These are phyloP conservation scores for Citeromyces matritensis DNA, from an alignment of 805 yeast species.

Conservation along the genomic window DNA sequence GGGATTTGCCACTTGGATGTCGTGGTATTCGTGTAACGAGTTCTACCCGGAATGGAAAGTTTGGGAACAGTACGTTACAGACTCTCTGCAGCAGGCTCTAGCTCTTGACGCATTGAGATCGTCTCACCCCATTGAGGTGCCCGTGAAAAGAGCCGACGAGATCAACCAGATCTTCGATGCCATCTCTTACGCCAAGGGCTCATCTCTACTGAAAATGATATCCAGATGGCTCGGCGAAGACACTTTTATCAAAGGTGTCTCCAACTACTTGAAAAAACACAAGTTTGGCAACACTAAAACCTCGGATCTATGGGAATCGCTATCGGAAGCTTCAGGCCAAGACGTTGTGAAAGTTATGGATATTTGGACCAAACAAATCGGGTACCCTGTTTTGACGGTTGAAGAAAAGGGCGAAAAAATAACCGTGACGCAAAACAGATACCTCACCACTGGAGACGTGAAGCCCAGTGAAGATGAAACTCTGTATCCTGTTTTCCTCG, in stretches of 20 bases:
- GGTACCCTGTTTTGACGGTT: slow-evolving; percentile 62
- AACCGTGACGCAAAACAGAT: slow-evolving; percentile 56
- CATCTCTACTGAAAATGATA: slow-evolving; percentile 67
- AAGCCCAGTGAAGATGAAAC: slow-evolving; percentile 58
- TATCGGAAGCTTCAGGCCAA: slow-evolving; percentile 54
- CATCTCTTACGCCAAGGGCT: slow-evolving; percentile 72
- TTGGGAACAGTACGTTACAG: slow-evolving; percentile 73
- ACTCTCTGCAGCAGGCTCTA: slow-evolving; percentile 62
- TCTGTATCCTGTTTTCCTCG: slow-evolving; percentile 56
- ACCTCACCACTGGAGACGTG: slow-evolving; percentile 64
- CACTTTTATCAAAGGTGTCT: slow-evolving; percentile 63
- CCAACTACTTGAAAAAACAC: slow-evolving; percentile 61
- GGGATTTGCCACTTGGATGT: slow-evolving; percentile 87
- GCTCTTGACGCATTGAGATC: slow-evolving; percentile 66
- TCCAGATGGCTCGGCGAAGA: slow-evolving; percentile 72
- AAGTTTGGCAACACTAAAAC: slow-evolving; percentile 69
- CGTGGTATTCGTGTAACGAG: slow-evolving; percentile 69
- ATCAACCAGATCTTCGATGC: slow-evolving; percentile 79
- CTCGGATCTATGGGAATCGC: slow-evolving; percentile 62
- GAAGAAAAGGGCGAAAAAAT: slow-evolving; percentile 37
- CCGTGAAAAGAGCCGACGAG: slow-evolving; percentile 64
- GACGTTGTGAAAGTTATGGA: slow-evolving; percentile 64
- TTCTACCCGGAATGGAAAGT: slow-evolving; percentile 79
- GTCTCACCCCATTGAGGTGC: slow-evolving; percentile 78
- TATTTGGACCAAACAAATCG: slow-evolving; percentile 68